phyloP scores from a whole-genome alignment of 306 rosid genomes.

The Acacia melanoxylon region DNA sequence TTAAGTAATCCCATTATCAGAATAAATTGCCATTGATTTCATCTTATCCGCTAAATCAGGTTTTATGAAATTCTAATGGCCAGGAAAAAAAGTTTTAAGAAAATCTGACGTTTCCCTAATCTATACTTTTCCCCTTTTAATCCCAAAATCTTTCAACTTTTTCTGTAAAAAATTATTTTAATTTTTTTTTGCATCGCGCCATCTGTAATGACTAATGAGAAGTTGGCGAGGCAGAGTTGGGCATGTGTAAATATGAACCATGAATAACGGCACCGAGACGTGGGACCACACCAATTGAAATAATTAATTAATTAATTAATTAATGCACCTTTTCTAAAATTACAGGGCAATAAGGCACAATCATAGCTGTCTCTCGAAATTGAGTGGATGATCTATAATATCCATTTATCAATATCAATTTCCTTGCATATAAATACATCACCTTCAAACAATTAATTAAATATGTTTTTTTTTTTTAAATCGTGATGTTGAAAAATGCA shows the following conservation, averaged over 20 bases:
- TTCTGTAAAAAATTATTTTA: too few relatives aligned
- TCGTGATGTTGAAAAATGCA: background rate
- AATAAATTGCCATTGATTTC: background rate
- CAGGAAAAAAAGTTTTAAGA: too few relatives aligned
- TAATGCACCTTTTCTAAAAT: background rate
- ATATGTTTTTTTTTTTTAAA: background rate
- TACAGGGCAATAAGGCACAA: background rate
- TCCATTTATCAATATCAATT: background rate
- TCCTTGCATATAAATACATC: background rate
- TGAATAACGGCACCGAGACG: background rate
- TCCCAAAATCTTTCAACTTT: background rate
- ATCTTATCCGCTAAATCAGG: too few relatives aligned
- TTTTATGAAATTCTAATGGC: too few relatives aligned
- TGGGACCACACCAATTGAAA: constrained; percentile 16
- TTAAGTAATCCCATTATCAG: background rate
- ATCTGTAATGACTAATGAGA: background rate
- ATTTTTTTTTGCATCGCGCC: too few relatives aligned
- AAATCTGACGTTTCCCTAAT: background rate
- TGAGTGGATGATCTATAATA: constrained; percentile 14
- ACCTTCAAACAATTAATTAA: background rate
- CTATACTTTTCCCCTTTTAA: background rate
- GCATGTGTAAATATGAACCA: background rate
- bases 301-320: background rate
- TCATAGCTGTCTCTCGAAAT: background rate
- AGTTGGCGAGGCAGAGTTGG: background rate